A percentile compares a stretch with the other conserved stretches of the same genome.
Conservation (phyloP, 257 asterid species). For the Jasminum sambac region DNA sequence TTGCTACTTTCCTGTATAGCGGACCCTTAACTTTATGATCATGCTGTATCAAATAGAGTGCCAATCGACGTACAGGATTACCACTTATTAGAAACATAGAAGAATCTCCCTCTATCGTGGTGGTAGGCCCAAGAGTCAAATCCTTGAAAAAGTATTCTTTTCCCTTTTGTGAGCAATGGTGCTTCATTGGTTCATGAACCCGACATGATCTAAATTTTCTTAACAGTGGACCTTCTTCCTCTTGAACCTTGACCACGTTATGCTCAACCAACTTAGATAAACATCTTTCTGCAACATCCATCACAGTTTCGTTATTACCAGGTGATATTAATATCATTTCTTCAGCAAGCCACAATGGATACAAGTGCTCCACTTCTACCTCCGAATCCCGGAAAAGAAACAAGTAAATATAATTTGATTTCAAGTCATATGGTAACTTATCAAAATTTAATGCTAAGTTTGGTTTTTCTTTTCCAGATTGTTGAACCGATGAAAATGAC, state of each 20-base stretch:
- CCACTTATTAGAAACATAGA: background rate
- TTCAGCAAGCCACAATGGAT: constrained; percentile 31
- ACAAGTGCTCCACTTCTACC: constrained; percentile 17
- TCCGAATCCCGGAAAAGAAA: constrained; percentile 29
- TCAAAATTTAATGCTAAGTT: constrained; percentile 12
- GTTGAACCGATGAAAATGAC: background rate
- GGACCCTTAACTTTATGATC: background rate
- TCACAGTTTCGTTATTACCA: background rate
- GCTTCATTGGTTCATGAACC: constrained; percentile 15
- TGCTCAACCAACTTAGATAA: constrained; percentile 1
- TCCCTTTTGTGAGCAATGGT: constrained; percentile 20
- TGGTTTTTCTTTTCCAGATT: background rate
- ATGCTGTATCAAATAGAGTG: constrained; percentile 8
- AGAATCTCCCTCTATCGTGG: background rate
- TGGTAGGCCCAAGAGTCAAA: background rate
- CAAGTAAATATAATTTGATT: constrained; percentile 37
- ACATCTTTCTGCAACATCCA: constrained; percentile 15
- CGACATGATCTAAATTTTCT: constrained; percentile 9
- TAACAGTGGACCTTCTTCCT: background rate
- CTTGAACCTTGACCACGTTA: constrained; percentile 11
- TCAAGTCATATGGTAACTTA: constrained; percentile 14
- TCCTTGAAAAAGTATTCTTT: constrained; percentile 8
- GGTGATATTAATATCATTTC: background rate
- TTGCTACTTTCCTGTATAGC: too few relatives aligned
- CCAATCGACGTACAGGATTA: constrained; percentile 2